Conservation (phyloP, 192 early-diverging fungal species). For the Phlyctochytrium bullatum region DNA sequence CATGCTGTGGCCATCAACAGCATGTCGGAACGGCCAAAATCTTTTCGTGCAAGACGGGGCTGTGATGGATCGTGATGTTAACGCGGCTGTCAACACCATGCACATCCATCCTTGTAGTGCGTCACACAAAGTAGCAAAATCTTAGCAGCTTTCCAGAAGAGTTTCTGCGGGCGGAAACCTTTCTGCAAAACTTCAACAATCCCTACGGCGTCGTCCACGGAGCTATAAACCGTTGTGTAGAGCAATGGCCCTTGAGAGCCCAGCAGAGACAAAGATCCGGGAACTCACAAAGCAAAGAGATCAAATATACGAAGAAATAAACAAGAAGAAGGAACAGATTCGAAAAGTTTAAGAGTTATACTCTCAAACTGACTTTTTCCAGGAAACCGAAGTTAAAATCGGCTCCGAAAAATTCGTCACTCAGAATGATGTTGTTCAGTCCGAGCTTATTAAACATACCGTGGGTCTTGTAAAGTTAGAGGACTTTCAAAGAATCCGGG, state of each 20-base stretch:
- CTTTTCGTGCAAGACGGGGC: too few species aligned
- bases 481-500: conserved; percentile 84
- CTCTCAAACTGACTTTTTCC: neutral
- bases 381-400: conserved; percentile 68
- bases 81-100: too few species aligned
- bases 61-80: too few species aligned
- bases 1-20: too few species aligned
- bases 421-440: conserved; percentile 74
- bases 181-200: too few species aligned
- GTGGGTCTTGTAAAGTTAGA: conserved; percentile 85
- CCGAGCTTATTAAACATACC: conserved; percentile 81
- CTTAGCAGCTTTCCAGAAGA: too few species aligned
- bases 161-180: too few species aligned
- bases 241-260: too few species aligned
- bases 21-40: neutral
- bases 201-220: too few species aligned
- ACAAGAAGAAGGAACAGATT: conserved; percentile 72
- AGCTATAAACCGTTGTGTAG: too few species aligned
- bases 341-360: conserved; percentile 39
- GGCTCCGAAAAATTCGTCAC: conserved; percentile 76
- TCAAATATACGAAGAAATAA: conserved; percentile 66
- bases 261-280: conserved; percentile 44
- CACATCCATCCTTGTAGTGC: too few species aligned
- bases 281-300: conserved; percentile 70
- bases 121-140: too few species aligned